Evolutionary conservation across 2,329 filamentous ascomycete species (phyloP), one percentile per base, ranked within the genome.

Genomic region (Diaporthe citriasiana): DNA sequence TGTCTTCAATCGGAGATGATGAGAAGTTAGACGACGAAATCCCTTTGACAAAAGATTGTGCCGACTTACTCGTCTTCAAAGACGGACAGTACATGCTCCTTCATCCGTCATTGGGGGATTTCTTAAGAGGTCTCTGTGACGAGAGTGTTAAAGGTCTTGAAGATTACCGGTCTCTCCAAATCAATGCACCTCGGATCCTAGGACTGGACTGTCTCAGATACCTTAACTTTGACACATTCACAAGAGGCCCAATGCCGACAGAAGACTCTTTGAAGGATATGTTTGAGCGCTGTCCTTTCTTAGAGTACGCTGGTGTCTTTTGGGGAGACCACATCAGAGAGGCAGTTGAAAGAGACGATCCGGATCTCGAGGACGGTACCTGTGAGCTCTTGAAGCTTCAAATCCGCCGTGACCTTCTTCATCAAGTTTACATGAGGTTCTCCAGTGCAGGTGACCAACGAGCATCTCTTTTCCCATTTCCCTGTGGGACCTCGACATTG

Each of bases 91-190:
- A 71, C 27, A 50, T 10, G 40, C 68, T 71, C 6, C 30, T 71
- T 5, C 68, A 71, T 50, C 19, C 68, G 9, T 71, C 68, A 22
- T n/a, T 71, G 25, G 68, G 68, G 2, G 68, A 71, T 2, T 71
- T 59, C 68, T 15, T 71, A 19, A 59, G 35, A 38, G 17, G 7
- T 1, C 27, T 71, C 15, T 27, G 35, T 15, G 13, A 71, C 7
- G 40, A 27, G 2, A 7, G 6, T 8, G 3, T 57, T 30, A 51
- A 47, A 70, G 51, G 40, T 7, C 66, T 70, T 17, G 51, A 33
- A 35, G 25, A 1, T 5, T 45, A 45, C 45, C n/a, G 4, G 22
- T n/a, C 27, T 12, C 25, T 60, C 1, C 57, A 60, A 45, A 19
- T 4, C 15, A 7, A 19, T 12, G 57, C 57, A 45, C n/a, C 25